Percentiles rank a stretch among this genome's conserved stretches.
phyloP scores from a whole-genome alignment of 305 asterid genomes.

The Lippia alba region DNA sequence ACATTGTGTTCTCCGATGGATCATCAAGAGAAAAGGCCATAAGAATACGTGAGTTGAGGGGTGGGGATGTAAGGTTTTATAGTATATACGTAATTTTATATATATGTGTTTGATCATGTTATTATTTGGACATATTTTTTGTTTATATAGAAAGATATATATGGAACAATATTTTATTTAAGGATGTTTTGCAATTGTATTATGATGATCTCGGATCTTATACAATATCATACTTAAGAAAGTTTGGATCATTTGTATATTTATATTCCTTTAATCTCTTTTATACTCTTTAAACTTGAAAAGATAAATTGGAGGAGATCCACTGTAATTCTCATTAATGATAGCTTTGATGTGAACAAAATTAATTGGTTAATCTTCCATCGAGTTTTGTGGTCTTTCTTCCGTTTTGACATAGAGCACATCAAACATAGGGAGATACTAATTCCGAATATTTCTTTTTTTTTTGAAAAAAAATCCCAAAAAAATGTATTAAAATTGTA shows the following conservation, averaged over 20 bases:
- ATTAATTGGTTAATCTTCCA: too few relatives aligned
- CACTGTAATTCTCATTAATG: too few relatives aligned
- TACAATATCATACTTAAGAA: not conserved
- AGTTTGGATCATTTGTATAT: not conserved
- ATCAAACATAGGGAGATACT: too few relatives aligned
- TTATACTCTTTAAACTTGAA: not conserved
- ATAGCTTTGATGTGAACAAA: too few relatives aligned
- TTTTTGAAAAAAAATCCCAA: too few relatives aligned
- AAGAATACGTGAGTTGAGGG: constrained; percentile 8
- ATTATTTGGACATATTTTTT: not conserved
- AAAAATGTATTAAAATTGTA: too few relatives aligned
- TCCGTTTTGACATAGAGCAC: too few relatives aligned
- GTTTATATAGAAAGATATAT: constrained; percentile 18
- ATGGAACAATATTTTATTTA: constrained; percentile 5
- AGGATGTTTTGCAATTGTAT: constrained; percentile 23
- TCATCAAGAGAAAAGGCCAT: constrained; percentile 37
- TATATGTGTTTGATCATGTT: not conserved
- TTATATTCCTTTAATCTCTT: not conserved
- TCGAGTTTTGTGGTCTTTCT: too few relatives aligned
- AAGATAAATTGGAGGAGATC: too few relatives aligned
- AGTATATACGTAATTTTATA: not conserved
- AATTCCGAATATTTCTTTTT: too few relatives aligned
- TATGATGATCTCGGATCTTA: constrained; percentile 16
- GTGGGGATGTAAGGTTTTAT: constrained; percentile 22
- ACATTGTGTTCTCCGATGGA: constrained; percentile 23